Evolutionary conservation across 2,329 filamentous ascomycete genomes (phyloP).

Genomic region (Beauveria pseudobassiana): DNA sequence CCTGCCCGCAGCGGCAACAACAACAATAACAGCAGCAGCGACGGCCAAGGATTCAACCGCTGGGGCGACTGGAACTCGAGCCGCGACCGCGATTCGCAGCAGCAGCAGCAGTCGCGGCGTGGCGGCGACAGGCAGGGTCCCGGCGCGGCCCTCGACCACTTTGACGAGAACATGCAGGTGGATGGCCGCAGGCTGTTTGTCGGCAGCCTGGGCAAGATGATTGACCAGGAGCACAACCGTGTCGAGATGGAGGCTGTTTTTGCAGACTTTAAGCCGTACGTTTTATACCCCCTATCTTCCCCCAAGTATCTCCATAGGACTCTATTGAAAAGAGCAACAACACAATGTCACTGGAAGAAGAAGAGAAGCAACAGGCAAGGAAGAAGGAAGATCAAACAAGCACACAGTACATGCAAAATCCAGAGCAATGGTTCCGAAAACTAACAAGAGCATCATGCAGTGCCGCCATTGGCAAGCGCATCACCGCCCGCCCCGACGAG

Average conservation of each 20-base stretch:
- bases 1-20: not conserved
- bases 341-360: slow-evolving; percentile 6
- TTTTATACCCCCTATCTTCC: not conserved
- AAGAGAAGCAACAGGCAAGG: slow-evolving; percentile 17
- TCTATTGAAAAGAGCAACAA: no score
- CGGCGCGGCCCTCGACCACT: slow-evolving; percentile 23
- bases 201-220: slow-evolving; percentile 42
- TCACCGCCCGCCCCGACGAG: slow-evolving; percentile 47
- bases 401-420: not conserved
- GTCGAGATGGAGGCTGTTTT: slow-evolving; percentile 40
- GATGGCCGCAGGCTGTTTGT: slow-evolving; percentile 39
- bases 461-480: slow-evolving; percentile 39
- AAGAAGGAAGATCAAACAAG: not conserved
- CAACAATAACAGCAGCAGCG: not conserved
- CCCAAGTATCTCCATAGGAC: not conserved
- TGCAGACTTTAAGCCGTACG: slow-evolving; percentile 36
- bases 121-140: slow-evolving; percentile 20
- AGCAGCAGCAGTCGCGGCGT: slow-evolving; percentile 10
- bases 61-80: slow-evolving; percentile 37
- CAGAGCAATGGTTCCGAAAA: no score
- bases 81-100: not conserved
- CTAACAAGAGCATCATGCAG: slow-evolving; percentile 10
- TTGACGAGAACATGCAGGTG: slow-evolving; percentile 22
- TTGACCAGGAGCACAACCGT: slow-evolving; percentile 39
- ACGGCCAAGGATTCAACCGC: slow-evolving; percentile 26